These are phyloP conservation scores for Yamadazyma paraphyllophila DNA, from an alignment of 805 yeast genomes.

Conservation along the genomic window DNA sequence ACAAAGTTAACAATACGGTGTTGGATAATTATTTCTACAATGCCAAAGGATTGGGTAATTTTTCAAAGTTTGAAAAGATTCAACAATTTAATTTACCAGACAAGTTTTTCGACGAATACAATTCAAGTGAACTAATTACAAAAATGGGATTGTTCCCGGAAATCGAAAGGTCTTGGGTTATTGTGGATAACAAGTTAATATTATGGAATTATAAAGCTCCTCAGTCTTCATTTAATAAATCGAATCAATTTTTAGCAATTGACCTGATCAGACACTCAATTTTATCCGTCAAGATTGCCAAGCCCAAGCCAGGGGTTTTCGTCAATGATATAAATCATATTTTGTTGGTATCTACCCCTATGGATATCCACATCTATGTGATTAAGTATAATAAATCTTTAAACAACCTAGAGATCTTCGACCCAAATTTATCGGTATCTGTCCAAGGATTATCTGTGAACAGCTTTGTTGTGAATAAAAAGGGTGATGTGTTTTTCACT, in stretches of 20 bases:
- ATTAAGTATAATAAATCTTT: constrained; percentile 49
- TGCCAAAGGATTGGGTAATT: constrained; percentile 45
- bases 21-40: constrained; percentile 66
- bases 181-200: constrained; percentile 74
- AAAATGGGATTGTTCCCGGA: constrained; percentile 84
- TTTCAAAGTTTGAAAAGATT: constrained; percentile 75
- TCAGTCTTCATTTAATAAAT: constrained; percentile 43
- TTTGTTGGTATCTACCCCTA: constrained; percentile 75
- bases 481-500: constrained; percentile 77
- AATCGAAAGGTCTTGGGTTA: constrained; percentile 80
- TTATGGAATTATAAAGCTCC: constrained; percentile 78
- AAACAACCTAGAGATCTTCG: constrained; percentile 64
- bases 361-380: constrained; percentile 74
- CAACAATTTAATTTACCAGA: constrained; percentile 76
- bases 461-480: constrained; percentile 55
- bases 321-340: constrained; percentile 72
- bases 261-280: constrained; percentile 82
- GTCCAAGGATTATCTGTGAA: constrained; percentile 74
- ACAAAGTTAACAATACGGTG: constrained; percentile 35
- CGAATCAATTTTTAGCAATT: constrained; percentile 67
- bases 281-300: constrained; percentile 69
- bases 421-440: constrained; percentile 79
- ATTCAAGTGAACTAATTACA: constrained; percentile 61
- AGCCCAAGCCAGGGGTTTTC: constrained; percentile 79
- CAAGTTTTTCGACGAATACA: constrained; percentile 69